Evolutionary conservation across 1,284 basidiomycete genomes (phyloP), one percentile per base, ranked within the genome.

Genomic region (Boletus sp.): DNA sequence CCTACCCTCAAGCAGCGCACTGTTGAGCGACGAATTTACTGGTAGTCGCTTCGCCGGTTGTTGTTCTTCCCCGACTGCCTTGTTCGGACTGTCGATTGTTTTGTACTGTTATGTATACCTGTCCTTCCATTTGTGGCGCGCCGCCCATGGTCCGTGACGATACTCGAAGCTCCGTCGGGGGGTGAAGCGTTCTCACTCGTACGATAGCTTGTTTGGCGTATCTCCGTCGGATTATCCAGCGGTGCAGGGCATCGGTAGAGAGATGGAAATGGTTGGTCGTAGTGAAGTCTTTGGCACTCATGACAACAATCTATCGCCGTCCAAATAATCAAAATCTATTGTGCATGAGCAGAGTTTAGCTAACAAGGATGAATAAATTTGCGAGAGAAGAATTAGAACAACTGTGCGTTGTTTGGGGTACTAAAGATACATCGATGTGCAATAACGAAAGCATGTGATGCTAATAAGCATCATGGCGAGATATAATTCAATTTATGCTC

Each of bases 21-120:
- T 51, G 60, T 88, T 58, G 84, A 88, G 66, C 81, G 86, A 51
- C 74, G 77, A 51, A 76, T 88, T 61, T 83, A 84, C 69, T 88
- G 81, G 81, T 88, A 67, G 70, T 50, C 36, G 8, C 44, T 19
- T 29, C 36, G 25, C 14, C 19, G 5, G 38, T 32, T 32, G 20
- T 26, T 17, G 38, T 35, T 34, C 35, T 41, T 45, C 19, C 20
- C 32, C 44, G 16, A 22, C 30, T 44, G 26, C 34, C 41, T 43
- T 13, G n/a, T 35, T 51, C 43, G 61, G 49, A 59, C 45, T 53
- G 32, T 57, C 42, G 33, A 63, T 48, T 49, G 36, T 56, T 67
- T 54, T 67, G 65, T 69, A 69, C 65, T 67, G 46, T 60, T 65
- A 64, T 58, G 51, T 68, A 62, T 59, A n/a, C n/a, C n/a, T n/a